Percentiles rank a stretch among this genome's conserved stretches.
Evolutionary conservation across 2,329 filamentous ascomycete genomes (phyloP).

Genomic region (Zymoseptoria tritici): DNA sequence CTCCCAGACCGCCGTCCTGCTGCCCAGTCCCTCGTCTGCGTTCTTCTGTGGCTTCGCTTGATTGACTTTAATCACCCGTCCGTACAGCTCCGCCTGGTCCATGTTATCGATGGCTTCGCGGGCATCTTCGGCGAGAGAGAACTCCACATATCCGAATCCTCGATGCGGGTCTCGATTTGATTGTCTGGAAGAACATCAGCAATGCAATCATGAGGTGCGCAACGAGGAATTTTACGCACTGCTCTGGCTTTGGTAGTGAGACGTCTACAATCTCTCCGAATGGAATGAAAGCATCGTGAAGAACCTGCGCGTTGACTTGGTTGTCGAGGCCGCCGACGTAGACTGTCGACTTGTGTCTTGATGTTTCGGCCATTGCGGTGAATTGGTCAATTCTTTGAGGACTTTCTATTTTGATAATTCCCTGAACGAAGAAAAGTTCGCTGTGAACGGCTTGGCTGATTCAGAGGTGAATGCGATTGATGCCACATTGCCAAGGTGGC

Average conservation of each 20-base stretch:
- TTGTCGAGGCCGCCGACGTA: conserved; percentile 85
- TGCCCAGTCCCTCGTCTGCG: conserved; percentile 76
- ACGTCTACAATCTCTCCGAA: conserved; percentile 95
- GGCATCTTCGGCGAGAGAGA: conserved; percentile 75
- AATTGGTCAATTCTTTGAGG: neutral
- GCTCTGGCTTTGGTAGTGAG: conserved; percentile 79
- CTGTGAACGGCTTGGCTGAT: neutral
- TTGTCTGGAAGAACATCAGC: conserved; percentile 29
- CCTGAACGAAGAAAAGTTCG: too few relatives aligned
- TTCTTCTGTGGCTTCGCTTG: conserved; percentile 89
- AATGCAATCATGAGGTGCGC: neutral
- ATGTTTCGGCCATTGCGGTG: conserved; percentile 64
- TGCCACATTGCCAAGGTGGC: neutral
- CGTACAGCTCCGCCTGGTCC: conserved; percentile 94
- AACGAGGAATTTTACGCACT: conserved; percentile 32
- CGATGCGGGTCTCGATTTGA: conserved; percentile 73
- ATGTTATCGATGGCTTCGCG: conserved; percentile 98
- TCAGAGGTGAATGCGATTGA: neutral
- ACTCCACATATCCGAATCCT: conserved; percentile 96
- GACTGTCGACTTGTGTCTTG: conserved; percentile 74
- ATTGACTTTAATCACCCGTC: conserved; percentile 83
- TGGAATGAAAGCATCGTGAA: conserved; percentile 89
- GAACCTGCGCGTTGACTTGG: conserved; percentile 63
- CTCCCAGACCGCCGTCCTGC: conserved; percentile 77
- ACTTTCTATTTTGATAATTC: too few relatives aligned